phyloP scores from a whole-genome alignment of 495 filamentous ascomycete species.

The Neurospora sp. region DNA sequence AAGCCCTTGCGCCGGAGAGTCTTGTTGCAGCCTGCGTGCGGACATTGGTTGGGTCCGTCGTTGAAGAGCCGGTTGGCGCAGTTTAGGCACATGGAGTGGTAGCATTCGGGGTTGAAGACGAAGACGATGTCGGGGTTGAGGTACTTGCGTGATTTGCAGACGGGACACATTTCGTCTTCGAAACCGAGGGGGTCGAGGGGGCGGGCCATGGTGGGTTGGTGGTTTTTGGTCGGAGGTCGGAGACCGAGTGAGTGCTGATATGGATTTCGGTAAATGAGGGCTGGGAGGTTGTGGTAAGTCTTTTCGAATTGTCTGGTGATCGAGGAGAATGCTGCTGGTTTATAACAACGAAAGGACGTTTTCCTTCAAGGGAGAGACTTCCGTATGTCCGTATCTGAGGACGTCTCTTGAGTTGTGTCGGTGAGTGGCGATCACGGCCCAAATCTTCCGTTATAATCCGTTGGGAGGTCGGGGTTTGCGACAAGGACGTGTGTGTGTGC shows the following conservation, averaged over 20 bases:
- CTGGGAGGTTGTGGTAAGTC: background rate
- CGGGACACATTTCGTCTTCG: constrained; percentile 72
- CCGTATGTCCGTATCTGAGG: background rate
- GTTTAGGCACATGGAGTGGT: constrained; percentile 94
- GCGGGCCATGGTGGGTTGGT: constrained; percentile 11
- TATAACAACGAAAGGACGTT: background rate
- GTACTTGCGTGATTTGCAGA: constrained; percentile 93
- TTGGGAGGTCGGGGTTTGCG: background rate
- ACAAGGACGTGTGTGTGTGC: background rate
- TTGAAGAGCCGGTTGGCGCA: constrained; percentile 94
- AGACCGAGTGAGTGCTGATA: background rate
- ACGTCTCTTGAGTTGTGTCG: background rate
- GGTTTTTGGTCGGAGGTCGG: constrained; percentile 18
- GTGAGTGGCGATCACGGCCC: background rate
- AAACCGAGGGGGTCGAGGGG: constrained; percentile 14
- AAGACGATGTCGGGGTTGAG: constrained; percentile 89
- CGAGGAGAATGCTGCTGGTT: background rate
- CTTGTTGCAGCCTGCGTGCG: constrained; percentile 72
- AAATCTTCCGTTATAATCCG: background rate
- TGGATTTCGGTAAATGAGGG: background rate
- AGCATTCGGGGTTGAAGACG: constrained; percentile 95
- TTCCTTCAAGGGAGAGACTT: background rate
- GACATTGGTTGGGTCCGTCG: constrained; percentile 79
- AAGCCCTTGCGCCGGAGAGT: constrained; percentile 80
- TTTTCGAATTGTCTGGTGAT: background rate